Base-by-base conservation (phyloP, 169 alveolate genomes). In the Plasmodium sp. region DNA sequence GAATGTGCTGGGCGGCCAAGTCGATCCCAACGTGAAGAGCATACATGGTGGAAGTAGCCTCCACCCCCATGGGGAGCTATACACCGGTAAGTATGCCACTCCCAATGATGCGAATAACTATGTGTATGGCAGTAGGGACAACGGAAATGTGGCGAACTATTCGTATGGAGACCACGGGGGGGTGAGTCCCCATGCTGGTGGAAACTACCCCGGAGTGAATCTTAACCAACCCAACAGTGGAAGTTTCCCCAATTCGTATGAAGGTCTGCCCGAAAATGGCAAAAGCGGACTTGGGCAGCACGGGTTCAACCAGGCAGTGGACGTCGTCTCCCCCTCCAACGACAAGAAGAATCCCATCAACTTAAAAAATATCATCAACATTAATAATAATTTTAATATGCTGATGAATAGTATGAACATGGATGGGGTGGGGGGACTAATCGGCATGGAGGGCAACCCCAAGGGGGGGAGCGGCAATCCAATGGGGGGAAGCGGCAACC, bases 351-450 rank as follows among this genome's bases (percentile, higher is more conserved):
- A 39, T 58, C 18, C 94, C 2, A 14, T 80, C 62, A 90, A 90
- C 54, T 80, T 74, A 80, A 90, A 90, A 79, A 90, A 74, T 22
- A 31, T 90, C 62, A 54, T 79, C 12, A 90, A 80, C 54, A 90
- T 90, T n/a, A 90, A 90, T 34, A 80, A 56, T 5, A 90, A 90
- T 27, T 90, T 90, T 56, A 90, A 90, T 39, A 31, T 90, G 51
- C 31, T 90, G 22, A 90, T 90, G 90, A 54, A 80, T 18, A 90
- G 82, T 45, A 27, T 74, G 73, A 81, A 48, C 48, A 16, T 77
- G 33, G 77, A 67, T 67, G 77, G 33, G 39, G 77, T 67, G 14
- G 77, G 77, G 6, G 39, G 77, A 18, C 3, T 34, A 36, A 75
- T 16, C n/a, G 83, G 56, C 31, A 75, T n/a, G 34, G 45, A 75